Conservation (phyloP, 2,329 filamentous ascomycete genomes). For the Waltergamsia citrina region DNA sequence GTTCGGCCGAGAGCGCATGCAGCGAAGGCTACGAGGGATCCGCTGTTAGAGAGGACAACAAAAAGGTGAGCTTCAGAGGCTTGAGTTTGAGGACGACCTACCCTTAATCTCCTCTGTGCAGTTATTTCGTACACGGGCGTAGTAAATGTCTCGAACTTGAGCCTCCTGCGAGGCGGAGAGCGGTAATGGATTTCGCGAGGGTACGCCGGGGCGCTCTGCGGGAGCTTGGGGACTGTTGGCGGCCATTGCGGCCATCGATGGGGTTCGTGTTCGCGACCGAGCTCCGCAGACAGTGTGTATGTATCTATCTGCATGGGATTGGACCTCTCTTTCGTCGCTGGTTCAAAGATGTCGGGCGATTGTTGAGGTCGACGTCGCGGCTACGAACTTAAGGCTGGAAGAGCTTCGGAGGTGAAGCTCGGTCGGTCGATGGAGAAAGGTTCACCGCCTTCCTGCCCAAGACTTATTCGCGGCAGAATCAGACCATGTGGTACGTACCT, state of each 20-base stretch:
- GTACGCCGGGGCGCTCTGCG: slow-evolving; percentile 30
- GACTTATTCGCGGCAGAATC: too few species aligned
- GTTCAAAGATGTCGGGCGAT: too few species aligned
- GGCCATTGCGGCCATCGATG: slow-evolving; percentile 21
- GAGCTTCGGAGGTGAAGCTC: too few species aligned
- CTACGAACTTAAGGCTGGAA: too few species aligned
- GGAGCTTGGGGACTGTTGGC: slow-evolving; percentile 21
- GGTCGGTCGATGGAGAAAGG: too few species aligned
- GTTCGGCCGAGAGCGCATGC: slow-evolving; percentile 81
- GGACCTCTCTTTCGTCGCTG: too few species aligned
- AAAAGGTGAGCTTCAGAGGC: not conserved
- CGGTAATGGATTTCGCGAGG: slow-evolving; percentile 70
- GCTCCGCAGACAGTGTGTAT: too few species aligned
- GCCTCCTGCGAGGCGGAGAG: slow-evolving; percentile 74
- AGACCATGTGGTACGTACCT: too few species aligned
- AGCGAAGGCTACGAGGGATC: slow-evolving; percentile 63
- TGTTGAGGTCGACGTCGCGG: too few species aligned
- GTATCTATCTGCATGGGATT: too few species aligned
- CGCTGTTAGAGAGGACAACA: not conserved
- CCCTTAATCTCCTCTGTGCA: slow-evolving; percentile 75
- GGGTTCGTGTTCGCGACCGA: not conserved
- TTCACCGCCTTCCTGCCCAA: too few species aligned
- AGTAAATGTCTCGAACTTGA: slow-evolving; percentile 72
- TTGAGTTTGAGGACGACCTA: slow-evolving; percentile 20
- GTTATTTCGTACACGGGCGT: slow-evolving; percentile 65